A percentile compares a stretch with the other conserved stretches of the same genome.
Conservation (phyloP, 441 rosid species). For the Arabidopsis lyrata region DNA sequence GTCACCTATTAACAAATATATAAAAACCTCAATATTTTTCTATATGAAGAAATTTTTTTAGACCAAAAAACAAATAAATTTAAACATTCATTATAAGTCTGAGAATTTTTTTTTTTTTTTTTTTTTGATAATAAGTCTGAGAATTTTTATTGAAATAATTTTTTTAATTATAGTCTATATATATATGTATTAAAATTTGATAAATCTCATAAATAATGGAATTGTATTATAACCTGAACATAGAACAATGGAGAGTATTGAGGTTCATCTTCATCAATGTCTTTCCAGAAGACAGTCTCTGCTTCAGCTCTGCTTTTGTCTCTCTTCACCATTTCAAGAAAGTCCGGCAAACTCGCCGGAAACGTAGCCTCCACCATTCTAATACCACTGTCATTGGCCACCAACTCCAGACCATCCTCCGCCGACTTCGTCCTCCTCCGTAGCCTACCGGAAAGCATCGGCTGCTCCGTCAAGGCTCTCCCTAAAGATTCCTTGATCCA, state of each 20-base stretch:
- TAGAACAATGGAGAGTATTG: conserved; percentile 74
- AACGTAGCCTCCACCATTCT: conserved; percentile 70
- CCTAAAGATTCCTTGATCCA: conserved; percentile 77
- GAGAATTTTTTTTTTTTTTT: too few species aligned
- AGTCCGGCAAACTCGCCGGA: conserved; percentile 52
- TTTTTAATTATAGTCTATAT: neutral
- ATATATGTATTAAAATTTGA: neutral
- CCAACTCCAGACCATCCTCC: conserved; percentile 60
- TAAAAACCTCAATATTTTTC: neutral
- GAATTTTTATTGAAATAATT: neutral
- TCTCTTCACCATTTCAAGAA: conserved; percentile 50
- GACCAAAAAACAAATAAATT: too few species aligned
- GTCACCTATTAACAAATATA: conserved; percentile 59
- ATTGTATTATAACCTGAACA: conserved; percentile 55
- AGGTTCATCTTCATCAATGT: conserved; percentile 65
- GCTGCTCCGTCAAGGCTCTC: conserved; percentile 59
- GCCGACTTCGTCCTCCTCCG: conserved; percentile 37
- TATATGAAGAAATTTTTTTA: neutral
- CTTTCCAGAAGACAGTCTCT: conserved; percentile 75
- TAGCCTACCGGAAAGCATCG: conserved; percentile 64
- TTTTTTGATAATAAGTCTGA: too few species aligned
- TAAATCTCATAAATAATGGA: neutral
- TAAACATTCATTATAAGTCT: too few species aligned
- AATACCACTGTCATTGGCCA: conserved; percentile 72
- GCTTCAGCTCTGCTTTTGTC: conserved; percentile 54